Evolutionary conservation across 441 rosid species (phyloP).

Genomic region (Metrosideros polymorpha): DNA sequence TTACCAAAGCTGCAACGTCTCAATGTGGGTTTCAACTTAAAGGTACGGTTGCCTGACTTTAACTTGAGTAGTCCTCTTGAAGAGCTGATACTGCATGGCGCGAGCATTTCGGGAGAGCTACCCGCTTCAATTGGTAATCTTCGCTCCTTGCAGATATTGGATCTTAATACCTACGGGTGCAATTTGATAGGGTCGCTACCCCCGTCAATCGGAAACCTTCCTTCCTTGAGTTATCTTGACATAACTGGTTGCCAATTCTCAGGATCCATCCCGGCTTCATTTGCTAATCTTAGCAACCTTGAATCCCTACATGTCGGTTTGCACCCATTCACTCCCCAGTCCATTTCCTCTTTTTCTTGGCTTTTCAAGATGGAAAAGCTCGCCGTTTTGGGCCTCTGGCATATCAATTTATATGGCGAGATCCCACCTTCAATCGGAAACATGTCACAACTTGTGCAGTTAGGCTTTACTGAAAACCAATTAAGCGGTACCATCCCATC

Average conservation of each 20-base stretch:
- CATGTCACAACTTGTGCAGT: neutral
- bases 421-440: neutral
- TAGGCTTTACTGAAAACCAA: accelerated
- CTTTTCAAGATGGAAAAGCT: neutral
- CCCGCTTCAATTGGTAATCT: neutral
- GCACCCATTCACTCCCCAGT: neutral
- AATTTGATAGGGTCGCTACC: neutral
- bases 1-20: neutral
- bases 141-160: accelerated
- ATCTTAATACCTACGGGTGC: accelerated
- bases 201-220: neutral
- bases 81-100: accelerated
- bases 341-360: neutral
- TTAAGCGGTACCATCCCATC: neutral
- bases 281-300: neutral
- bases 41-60: neutral
- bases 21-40: accelerated
- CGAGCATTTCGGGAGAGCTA: neutral
- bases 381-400: accelerated
- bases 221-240: accelerated
- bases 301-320: accelerated
- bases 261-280: neutral
- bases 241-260: accelerated
- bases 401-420: neutral
- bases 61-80: neutral